Percentiles rank a stretch among this genome's conserved stretches.
Evolutionary conservation across 768 basidiomycete species (phyloP).

Genomic region (Exidia glandulosa): DNA sequence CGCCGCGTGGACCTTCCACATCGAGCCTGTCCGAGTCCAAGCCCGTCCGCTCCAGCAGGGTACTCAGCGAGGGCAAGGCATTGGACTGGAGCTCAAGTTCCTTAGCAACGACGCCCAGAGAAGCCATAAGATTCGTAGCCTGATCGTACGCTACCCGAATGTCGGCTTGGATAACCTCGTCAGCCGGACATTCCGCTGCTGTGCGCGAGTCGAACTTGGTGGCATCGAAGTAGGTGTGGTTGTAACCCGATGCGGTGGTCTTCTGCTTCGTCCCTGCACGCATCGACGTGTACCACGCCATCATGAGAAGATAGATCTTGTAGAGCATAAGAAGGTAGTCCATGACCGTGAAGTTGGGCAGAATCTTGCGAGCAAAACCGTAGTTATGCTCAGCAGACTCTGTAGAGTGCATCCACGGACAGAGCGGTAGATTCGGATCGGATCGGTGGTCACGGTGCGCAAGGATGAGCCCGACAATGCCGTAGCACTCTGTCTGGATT

Average conservation of each 20-base stretch:
- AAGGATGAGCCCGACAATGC: conserved; percentile 12
- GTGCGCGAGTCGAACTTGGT: conserved; percentile 8
- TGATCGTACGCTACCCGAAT: conserved; percentile 10
- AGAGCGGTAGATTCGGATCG: conserved; percentile 9
- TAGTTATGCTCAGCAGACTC: conserved; percentile 21
- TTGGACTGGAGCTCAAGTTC: neutral
- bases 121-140: conserved; percentile 7
- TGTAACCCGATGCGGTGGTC: conserved; percentile 2
- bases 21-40: neutral
- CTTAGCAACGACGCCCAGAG: conserved; percentile 7
- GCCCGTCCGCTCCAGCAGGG: neutral
- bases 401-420: conserved; percentile 23
- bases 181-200: neutral
- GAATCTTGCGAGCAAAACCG: conserved; percentile 12
- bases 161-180: conserved; percentile 8
- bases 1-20: neutral
- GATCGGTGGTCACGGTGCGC: conserved; percentile 9
- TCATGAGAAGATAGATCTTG: conserved; percentile 7
- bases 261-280: too few species aligned
- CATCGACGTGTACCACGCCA: too few species aligned
- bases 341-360: conserved; percentile 14
- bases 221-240: conserved; percentile 19
- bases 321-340: conserved; percentile 13
- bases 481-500: conserved; percentile 12
- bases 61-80: neutral